Base-by-base conservation (phyloP, 2,329 filamentous ascomycete genomes). In the Phyllosticta capitalensis region DNA sequence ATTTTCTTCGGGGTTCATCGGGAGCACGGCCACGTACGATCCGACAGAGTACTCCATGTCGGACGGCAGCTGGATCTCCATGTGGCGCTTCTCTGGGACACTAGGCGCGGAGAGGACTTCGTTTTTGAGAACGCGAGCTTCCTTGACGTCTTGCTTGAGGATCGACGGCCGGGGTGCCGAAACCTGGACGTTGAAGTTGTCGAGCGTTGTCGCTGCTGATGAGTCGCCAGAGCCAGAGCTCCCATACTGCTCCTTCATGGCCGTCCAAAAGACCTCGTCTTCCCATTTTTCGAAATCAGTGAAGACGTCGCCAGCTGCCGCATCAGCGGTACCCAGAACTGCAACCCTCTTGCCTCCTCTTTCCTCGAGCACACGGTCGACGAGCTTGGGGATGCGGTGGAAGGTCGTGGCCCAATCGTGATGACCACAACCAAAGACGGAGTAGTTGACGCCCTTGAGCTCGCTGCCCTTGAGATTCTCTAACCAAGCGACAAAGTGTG, bases 21-120 rank as follows among this genome's bases (percentile, higher is more conserved):
- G 89, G 1, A 91, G 75, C 2, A 91, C 77, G 0, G 87, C 86
- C 0, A 92, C 79, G 68, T 94, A 92, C 67, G 92, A 89, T 14
- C 89, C 89, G 1, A 86, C 81, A 48, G 81, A 79, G 72, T 92
- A 92, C 0, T 78, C 79, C 76, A 83, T 74, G 7, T 70, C 73
- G 1, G 71, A 71, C 0, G 76, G 76, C 7, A 69, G 64, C 52
- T 66, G 59, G 28, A 69, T 64, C 50, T 69, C 61, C 51, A 67
- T 62, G 53, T 69, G 67, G 49, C 65, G 64, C 38, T 67, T 65
- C 24, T 63, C 61, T 0, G 59, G 60, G 14, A 58, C 65, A 9
- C 67, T 67, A 20, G 66, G 64, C 1, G 63, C 61, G 7, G 71
- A 68, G 1, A 74, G 65, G 4, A 69, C 61, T 48, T 70, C 61